Evolutionary conservation across 148 eudicot genomes (phyloP).

Genomic region (Salicornia ramosissima): DNA sequence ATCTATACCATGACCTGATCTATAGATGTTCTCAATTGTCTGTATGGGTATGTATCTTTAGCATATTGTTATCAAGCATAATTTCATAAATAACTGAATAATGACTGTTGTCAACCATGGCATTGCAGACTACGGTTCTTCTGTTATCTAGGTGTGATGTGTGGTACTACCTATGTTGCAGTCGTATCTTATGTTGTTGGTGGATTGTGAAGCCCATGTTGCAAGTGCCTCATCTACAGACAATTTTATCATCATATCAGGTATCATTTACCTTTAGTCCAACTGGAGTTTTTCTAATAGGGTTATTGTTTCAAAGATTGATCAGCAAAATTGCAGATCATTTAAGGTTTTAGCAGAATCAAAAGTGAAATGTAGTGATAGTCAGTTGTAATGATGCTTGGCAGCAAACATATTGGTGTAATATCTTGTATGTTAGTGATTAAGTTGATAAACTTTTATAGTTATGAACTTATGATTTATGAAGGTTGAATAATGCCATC

Average conservation of each 20-base stretch:
- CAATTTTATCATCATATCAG: slow-evolving; percentile 43
- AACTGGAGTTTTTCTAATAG: neutral
- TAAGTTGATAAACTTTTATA: no score
- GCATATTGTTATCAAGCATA: neutral
- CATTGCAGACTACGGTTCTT: slow-evolving; percentile 38
- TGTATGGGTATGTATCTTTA: slow-evolving; percentile 52
- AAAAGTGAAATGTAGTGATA: neutral
- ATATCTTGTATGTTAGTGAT: neutral
- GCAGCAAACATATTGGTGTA: neutral
- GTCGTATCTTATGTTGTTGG: slow-evolving; percentile 49
- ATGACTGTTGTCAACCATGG: neutral
- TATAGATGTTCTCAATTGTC: slow-evolving; percentile 42
- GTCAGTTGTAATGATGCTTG: neutral
- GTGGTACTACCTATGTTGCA: slow-evolving; percentile 43
- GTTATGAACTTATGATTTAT: neutral
- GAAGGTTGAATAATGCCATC: neutral
- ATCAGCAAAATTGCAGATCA: neutral
- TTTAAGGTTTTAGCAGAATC: neutral
- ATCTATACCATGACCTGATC: slow-evolving; percentile 42
- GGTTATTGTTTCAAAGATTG: neutral
- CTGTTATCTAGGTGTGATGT: slow-evolving; percentile 32
- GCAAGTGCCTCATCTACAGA: slow-evolving; percentile 48
- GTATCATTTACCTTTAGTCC: slow-evolving; percentile 18
- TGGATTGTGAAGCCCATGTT: slow-evolving; percentile 52
- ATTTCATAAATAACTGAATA: neutral